A percentile compares a stretch with the other conserved stretches of the same genome.
Conservation (phyloP, 2,329 filamentous ascomycete species). For the Botrytis deweyae region DNA sequence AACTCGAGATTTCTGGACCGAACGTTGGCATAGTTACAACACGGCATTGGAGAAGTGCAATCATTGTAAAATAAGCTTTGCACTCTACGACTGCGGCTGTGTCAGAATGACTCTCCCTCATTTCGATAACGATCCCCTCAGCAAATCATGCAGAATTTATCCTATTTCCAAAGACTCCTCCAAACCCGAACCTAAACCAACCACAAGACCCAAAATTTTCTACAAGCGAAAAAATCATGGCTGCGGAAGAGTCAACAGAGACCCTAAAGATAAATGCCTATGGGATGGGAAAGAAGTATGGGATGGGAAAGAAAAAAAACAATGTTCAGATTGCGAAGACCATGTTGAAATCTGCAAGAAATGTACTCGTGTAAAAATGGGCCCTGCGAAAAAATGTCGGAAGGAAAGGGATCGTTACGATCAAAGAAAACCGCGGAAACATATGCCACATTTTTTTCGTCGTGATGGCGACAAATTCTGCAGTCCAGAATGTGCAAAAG, state of each 20-base stretch:
- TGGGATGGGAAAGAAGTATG: background rate
- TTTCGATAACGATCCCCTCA: background rate
- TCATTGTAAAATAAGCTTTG: background rate
- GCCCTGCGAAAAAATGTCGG: background rate
- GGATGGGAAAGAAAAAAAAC: background rate
- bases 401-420: accelerated
- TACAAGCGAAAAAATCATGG: background rate
- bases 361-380: background rate
- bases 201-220: background rate
- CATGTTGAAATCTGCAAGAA: too few relatives aligned
- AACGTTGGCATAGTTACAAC: background rate
- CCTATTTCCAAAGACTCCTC: background rate
- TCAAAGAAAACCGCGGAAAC: background rate
- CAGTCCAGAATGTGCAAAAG: too few relatives aligned
- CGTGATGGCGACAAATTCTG: accelerated
- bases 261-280: too few relatives aligned
- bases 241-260: background rate
- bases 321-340: background rate
- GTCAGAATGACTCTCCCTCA: background rate
- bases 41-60: background rate
- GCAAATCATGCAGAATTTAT: background rate
- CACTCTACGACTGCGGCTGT: background rate
- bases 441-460: background rate
- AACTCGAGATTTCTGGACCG: background rate
- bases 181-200: background rate